Percentiles rank a stretch among this genome's conserved stretches.
Conservation (phyloP, 2,329 filamentous ascomycete genomes). For the Pseudogymnoascus sp. region DNA sequence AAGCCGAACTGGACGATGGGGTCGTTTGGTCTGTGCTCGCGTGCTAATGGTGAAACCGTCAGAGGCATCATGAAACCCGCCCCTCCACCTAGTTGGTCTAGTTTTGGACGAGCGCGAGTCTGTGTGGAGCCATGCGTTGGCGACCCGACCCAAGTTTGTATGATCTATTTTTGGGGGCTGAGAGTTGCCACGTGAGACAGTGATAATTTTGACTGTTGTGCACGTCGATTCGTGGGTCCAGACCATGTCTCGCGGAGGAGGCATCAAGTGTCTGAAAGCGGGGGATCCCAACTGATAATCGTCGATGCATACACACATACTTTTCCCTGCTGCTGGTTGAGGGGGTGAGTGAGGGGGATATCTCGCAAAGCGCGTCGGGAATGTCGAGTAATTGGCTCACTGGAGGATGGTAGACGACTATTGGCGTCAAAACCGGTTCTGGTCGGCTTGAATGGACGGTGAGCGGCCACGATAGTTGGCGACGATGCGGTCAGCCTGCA, state of each 20-base stretch:
- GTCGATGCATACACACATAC: not conserved
- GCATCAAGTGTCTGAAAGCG: not conserved
- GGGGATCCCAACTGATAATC: not conserved
- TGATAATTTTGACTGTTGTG: not conserved
- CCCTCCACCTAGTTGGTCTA: not conserved
- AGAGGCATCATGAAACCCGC: not conserved
- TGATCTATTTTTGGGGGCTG: not conserved
- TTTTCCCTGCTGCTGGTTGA: not conserved
- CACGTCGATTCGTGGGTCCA: not conserved
- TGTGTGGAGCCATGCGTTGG: slow-evolving; percentile 1
- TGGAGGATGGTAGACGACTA: not conserved
- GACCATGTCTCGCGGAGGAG: not conserved
- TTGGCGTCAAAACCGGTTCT: slow-evolving; percentile 5
- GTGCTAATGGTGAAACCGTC: not conserved
- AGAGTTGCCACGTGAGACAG: slow-evolving; percentile 2
- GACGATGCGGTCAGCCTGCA: not conserved
- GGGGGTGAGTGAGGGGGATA: not conserved
- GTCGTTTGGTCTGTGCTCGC: not conserved
- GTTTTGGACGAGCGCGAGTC: not conserved
- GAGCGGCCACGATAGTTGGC: not conserved
- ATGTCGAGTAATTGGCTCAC: slow-evolving; percentile 2
- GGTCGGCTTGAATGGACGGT: slow-evolving; percentile 2
- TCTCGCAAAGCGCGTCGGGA: not conserved
- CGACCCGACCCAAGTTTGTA: not conserved
- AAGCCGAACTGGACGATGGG: not conserved